Conservation (phyloP, 192 early-diverging fungal genomes). For the Cetraspora pellucida region DNA sequence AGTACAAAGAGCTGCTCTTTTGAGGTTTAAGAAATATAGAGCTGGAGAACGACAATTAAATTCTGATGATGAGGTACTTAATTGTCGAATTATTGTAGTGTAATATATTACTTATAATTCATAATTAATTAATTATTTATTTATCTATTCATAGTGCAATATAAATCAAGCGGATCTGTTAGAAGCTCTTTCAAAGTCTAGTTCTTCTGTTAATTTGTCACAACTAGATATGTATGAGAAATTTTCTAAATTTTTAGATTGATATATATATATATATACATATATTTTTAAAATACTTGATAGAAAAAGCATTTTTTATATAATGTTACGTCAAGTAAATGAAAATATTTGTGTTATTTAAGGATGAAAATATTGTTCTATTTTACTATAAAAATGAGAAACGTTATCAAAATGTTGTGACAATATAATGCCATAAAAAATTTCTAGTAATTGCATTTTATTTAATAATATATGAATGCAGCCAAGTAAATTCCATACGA, state of each 20-base stretch:
- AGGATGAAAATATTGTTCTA: too few relatives aligned
- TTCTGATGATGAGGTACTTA: background rate
- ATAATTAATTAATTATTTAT: background rate
- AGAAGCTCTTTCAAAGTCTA: background rate
- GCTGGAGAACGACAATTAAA: constrained; percentile 5
- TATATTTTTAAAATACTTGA: too few relatives aligned
- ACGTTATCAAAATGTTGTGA: too few relatives aligned
- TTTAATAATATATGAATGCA: too few relatives aligned
- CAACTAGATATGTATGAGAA: constrained; percentile 11
- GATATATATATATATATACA: too few relatives aligned
- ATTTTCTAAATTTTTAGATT: background rate
- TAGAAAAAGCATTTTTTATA: too few relatives aligned
- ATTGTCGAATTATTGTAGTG: background rate
- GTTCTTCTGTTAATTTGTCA: background rate
- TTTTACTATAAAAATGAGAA: too few relatives aligned
- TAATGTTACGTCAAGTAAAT: too few relatives aligned
- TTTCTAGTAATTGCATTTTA: too few relatives aligned
- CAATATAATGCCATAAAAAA: too few relatives aligned
- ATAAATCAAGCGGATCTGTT: background rate
- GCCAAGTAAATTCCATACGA: too few relatives aligned
- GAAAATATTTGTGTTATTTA: too few relatives aligned
- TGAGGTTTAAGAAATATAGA: constrained; percentile 49
- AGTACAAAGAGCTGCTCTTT: constrained; percentile 58
- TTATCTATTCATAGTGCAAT: background rate
- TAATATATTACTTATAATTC: background rate